phyloP scores from a whole-genome alignment of 495 filamentous ascomycete genomes.

The Terfezia boudieri region DNA sequence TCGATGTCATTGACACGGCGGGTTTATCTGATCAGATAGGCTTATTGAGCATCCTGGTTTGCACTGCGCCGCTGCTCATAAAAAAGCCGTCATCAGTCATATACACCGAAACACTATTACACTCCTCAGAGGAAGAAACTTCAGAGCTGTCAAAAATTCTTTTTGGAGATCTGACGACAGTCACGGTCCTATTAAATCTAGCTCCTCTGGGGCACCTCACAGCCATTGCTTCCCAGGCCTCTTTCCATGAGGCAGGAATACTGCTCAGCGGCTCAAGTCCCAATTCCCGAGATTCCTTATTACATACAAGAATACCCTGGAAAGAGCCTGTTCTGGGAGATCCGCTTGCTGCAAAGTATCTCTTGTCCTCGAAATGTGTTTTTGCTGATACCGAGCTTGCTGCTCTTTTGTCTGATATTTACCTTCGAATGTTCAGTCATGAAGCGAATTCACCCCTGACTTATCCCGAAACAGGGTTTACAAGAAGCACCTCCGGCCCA shows the following conservation, averaged over 20 bases:
- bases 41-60: constrained; percentile 27
- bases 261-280: constrained; percentile 13
- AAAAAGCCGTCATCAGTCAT: constrained; percentile 22
- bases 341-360: constrained; percentile 3
- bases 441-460: background rate
- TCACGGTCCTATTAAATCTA: constrained; percentile 28
- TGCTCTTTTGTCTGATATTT: constrained; percentile 20
- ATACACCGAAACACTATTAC: constrained; percentile 24
- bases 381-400: constrained; percentile 20
- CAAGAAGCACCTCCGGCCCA: background rate
- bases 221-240: constrained; percentile 21
- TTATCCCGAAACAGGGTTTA: background rate
- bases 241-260: constrained; percentile 6
- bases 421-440: constrained; percentile 23
- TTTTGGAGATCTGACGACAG: constrained; percentile 24
- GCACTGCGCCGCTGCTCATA: constrained; percentile 26
- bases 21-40: constrained; percentile 30
- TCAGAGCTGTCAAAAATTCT: constrained; percentile 20
- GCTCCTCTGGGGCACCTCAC: constrained; percentile 29
- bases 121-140: constrained; percentile 1
- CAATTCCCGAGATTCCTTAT: background rate
- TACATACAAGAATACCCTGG: constrained; percentile 10
- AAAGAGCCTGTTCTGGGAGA: constrained; percentile 14
- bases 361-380: constrained; percentile 5
- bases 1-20: constrained; percentile 38